These are phyloP conservation scores for Syncephalastrum sp. DNA, from an alignment of 371 early-diverging fungal genomes.

Conservation along the genomic window DNA sequence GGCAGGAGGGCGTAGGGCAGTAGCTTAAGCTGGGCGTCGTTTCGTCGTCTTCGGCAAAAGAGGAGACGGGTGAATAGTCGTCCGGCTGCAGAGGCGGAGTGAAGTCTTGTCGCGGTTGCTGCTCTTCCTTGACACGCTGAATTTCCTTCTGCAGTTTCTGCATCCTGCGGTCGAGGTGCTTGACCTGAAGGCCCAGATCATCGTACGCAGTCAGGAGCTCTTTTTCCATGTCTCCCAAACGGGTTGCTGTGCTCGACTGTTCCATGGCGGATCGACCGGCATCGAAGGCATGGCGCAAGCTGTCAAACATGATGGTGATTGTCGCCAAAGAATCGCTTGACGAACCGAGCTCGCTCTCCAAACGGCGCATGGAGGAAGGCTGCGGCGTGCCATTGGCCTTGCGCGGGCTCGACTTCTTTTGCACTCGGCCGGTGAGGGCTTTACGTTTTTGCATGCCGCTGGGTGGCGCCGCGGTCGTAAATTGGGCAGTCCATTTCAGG, in stretches of 20 bases:
- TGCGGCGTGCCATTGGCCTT: too few species aligned
- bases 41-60: too few species aligned
- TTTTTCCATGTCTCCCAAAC: constrained; percentile 43
- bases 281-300: constrained; percentile 38
- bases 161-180: constrained; percentile 37
- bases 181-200: constrained; percentile 42
- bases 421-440: neutral
- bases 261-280: constrained; percentile 27
- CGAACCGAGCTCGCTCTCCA: constrained; percentile 39
- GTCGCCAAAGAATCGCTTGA: constrained; percentile 41
- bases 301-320: constrained; percentile 39
- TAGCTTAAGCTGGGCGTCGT: too few species aligned
- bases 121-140: too few species aligned
- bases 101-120: too few species aligned
- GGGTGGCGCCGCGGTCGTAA: too few species aligned
- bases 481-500: too few species aligned
- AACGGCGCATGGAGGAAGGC: constrained; percentile 3
- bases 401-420: constrained; percentile 1
- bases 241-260: constrained; percentile 26
- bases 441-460: constrained; percentile 1
- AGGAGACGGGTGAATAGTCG: too few species aligned
- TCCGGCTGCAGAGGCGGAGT: too few species aligned
- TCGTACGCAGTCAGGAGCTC: constrained; percentile 50
- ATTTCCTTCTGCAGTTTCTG: constrained; percentile 25
- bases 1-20: too few species aligned